Evolutionary conservation across 768 basidiomycete genomes (phyloP).

Genomic region (Calvatia gigantea): DNA sequence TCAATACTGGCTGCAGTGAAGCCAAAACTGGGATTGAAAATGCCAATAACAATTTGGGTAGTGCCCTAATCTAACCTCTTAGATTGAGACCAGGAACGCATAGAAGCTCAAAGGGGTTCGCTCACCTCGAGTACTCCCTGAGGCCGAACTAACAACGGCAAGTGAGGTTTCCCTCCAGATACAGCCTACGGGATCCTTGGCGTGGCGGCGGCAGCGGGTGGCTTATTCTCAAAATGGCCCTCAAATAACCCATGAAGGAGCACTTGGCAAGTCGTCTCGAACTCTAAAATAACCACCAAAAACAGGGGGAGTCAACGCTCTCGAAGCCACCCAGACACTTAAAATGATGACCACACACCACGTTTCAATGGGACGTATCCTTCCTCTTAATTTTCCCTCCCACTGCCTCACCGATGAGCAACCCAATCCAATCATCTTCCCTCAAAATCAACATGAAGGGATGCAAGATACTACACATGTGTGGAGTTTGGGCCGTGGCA

Average conservation of each 20-base stretch:
- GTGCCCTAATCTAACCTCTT: slow-evolving; percentile 73
- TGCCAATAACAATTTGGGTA: slow-evolving; percentile 75
- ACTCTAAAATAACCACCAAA: slow-evolving; percentile 43
- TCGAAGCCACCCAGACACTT: not conserved
- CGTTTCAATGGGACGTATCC: slow-evolving; percentile 85
- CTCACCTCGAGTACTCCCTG: slow-evolving; percentile 80
- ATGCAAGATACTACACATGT: slow-evolving; percentile 83
- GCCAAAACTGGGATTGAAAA: slow-evolving; percentile 66
- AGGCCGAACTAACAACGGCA: slow-evolving; percentile 74
- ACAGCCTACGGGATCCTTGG: slow-evolving; percentile 67
- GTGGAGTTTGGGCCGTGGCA: slow-evolving; percentile 70
- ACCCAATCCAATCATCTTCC: slow-evolving; percentile 79
- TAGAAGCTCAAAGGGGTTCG: not conserved
- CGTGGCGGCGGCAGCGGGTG: slow-evolving; percentile 37
- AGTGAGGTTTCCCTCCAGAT: slow-evolving; percentile 64
- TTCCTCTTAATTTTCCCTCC: slow-evolving; percentile 79
- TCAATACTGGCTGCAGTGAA: slow-evolving; percentile 62
- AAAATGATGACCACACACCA: no score
- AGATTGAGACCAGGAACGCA: slow-evolving; percentile 1
- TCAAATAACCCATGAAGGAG: slow-evolving; percentile 72
- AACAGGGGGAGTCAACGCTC: not conserved
- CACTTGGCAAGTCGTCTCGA: slow-evolving; percentile 74
- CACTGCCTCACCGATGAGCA: slow-evolving; percentile 84
- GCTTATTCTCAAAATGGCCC: slow-evolving; percentile 32
- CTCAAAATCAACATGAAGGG: slow-evolving; percentile 81